Evolutionary conservation across 805 yeast genomes (phyloP).

Genomic region (Candida michaelii): DNA sequence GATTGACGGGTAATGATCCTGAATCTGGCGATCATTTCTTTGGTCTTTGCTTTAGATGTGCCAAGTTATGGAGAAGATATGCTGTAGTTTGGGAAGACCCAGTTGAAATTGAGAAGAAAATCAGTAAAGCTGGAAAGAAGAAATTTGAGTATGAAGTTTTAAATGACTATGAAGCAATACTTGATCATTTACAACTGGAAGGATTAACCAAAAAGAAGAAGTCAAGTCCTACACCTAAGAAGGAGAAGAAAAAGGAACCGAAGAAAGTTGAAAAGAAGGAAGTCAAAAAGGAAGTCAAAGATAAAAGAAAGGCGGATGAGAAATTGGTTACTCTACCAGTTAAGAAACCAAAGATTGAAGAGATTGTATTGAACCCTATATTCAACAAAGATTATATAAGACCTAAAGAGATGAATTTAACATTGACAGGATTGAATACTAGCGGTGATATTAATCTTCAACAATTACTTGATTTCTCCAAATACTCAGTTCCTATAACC

Average conservation of each 20-base stretch:
- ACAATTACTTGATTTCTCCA: slow-evolving; percentile 26
- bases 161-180: slow-evolving; percentile 58
- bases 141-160: slow-evolving; percentile 66
- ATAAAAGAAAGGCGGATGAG: slow-evolving; percentile 11
- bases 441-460: slow-evolving; percentile 4
- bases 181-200: slow-evolving; percentile 45
- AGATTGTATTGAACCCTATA: slow-evolving; percentile 20
- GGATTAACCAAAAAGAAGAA: slow-evolving; percentile 15
- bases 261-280: slow-evolving; percentile 4
- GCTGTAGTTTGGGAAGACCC: slow-evolving; percentile 88
- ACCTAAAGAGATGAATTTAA: slow-evolving; percentile 16
- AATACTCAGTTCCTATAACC: background rate
- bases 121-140: slow-evolving; percentile 45
- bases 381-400: slow-evolving; percentile 21
- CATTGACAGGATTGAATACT: slow-evolving; percentile 9
- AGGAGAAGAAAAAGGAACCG: slow-evolving; percentile 7
- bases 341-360: slow-evolving; percentile 16
- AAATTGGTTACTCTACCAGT: slow-evolving; percentile 10
- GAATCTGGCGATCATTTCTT: slow-evolving; percentile 32
- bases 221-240: slow-evolving; percentile 7
- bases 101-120: slow-evolving; percentile 55
- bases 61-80: slow-evolving; percentile 86
- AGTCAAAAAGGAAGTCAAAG: slow-evolving; percentile 5
- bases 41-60: slow-evolving; percentile 85
- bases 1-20: slow-evolving; percentile 60